Base-by-base conservation (phyloP, 108 stramenopile genomes). In the Cyclotella sp. region DNA sequence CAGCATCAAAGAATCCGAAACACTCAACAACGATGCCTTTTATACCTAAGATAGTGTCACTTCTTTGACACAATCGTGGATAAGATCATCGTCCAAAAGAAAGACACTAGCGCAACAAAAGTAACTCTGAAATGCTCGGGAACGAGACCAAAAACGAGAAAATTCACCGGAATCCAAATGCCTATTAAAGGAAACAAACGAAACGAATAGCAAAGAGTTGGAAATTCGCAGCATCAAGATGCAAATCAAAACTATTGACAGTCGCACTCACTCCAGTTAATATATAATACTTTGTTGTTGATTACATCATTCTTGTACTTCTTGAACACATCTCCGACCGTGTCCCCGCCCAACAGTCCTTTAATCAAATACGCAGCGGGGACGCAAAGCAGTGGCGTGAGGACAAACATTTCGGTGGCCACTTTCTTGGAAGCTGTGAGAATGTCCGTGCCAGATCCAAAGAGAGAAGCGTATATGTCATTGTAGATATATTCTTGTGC, bases 291-390 rank as follows among this genome's bases (percentile, higher is more conserved):
- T 9, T 64, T 73, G 21, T 74, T 58, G 26, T 65, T 27, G 12
- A 73, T 22, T 40, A 82, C 45, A 49, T 79, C 83, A 16, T 70
- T 69, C 27, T 54, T 30, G 49, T 81, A 81, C 14, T 70, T 62
- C 43, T 42, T 41, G 44, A 76, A 68, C 8, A 59, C 53, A 40
- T 46, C 75, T 19, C 42, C 10, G 3, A 81, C 21, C 1, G 79
- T 43, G 12, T 68, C 40, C 7, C 73, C 67, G 28, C 68, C 57
- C 28, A 80, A 51, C 29, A 45, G 46, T 4, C 67, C 73, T 59
- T 83, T 79, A 21, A 82, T 66, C 9, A 81, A 51, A 63, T 89
- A 89, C 2, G 85, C 86, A 27, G 84, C 57, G 0, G 89, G 89
- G 3, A 88, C 65, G 51, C 75, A 77, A 10, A 90, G 39, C 19